Conservation (phyloP, 1,139 yeast genomes). For the Pneumocystis jirovecii region DNA sequence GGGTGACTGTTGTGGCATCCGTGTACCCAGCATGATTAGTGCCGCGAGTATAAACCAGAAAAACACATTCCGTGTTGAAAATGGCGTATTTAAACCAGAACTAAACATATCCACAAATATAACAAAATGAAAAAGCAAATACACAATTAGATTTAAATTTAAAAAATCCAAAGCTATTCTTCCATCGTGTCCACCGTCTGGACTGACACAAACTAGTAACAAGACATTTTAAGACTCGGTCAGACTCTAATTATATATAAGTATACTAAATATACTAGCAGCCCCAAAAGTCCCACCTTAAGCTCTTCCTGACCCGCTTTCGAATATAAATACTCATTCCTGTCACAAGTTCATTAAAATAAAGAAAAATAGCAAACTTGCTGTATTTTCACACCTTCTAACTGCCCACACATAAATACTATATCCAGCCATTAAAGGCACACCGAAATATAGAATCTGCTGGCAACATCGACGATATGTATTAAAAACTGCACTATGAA, state of each 20-base stretch:
- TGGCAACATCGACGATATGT: slow-evolving; percentile 84
- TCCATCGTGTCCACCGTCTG: background rate
- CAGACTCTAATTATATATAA: background rate
- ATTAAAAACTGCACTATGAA: slow-evolving; percentile 80
- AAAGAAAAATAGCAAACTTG: background rate
- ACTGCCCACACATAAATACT: slow-evolving; percentile 76
- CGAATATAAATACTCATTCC: slow-evolving; percentile 11
- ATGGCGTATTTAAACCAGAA: background rate
- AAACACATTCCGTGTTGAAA: background rate
- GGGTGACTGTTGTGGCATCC: slow-evolving; percentile 98
- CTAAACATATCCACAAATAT: background rate
- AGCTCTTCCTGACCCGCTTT: slow-evolving; percentile 10
- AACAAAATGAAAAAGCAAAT: background rate
- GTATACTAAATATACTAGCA: background rate
- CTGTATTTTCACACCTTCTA: slow-evolving; percentile 26
- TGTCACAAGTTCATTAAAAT: background rate
- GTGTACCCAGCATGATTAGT: slow-evolving; percentile 89
- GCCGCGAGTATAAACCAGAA: slow-evolving; percentile 29
- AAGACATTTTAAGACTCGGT: background rate
- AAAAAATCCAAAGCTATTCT: too few species aligned
- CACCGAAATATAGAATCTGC: slow-evolving; percentile 61
- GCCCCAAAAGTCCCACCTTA: background rate
- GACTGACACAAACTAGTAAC: background rate
- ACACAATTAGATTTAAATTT: background rate
- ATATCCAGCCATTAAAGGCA: slow-evolving; percentile 75